These are phyloP conservation scores for Coemansia sp. DNA, from an alignment of 192 early-diverging fungal genomes.

Conservation along the genomic window DNA sequence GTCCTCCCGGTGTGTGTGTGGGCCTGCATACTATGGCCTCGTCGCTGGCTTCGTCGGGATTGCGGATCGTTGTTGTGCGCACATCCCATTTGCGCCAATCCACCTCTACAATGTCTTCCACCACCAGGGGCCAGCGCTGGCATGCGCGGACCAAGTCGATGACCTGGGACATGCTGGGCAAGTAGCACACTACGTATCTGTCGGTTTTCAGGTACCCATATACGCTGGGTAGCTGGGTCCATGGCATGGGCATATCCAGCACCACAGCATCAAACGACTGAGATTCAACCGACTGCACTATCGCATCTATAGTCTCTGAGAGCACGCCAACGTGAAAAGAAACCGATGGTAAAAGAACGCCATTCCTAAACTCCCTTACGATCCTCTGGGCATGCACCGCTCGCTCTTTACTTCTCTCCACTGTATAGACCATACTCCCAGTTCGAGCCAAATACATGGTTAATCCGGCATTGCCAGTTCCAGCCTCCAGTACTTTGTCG, in stretches of 20 bases:
- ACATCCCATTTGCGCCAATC: constrained; percentile 46
- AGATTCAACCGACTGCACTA: background rate
- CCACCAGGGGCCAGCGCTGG: constrained; percentile 25
- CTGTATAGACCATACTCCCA: constrained; percentile 52
- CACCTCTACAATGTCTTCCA: constrained; percentile 45
- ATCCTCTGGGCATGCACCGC: constrained; percentile 53
- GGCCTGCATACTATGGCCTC: constrained; percentile 55
- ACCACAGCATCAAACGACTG: constrained; percentile 26
- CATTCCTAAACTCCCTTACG: constrained; percentile 54
- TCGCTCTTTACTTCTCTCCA: constrained; percentile 53
- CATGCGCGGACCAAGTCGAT: constrained; percentile 28
- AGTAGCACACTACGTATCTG: constrained; percentile 36
- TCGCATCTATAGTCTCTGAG: constrained; percentile 9
- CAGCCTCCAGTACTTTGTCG: constrained; percentile 62
- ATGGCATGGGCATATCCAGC: constrained; percentile 50
- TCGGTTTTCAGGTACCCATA: constrained; percentile 24
- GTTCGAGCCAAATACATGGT: constrained; percentile 62
- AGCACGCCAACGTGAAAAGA: constrained; percentile 48
- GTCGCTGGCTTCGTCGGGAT: background rate
- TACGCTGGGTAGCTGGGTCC: constrained; percentile 35
- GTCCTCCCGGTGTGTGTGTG: constrained; percentile 50
- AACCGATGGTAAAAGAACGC: constrained; percentile 44
- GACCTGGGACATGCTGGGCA: constrained; percentile 51
- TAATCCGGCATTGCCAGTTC: constrained; percentile 66
- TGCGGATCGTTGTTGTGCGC: constrained; percentile 28